Percentiles rank a stretch among this genome's conserved stretches.
These are phyloP conservation scores for Ophiostoma quercus DNA, from an alignment of 2,329 filamentous ascomycete genomes.

Conservation along the genomic window DNA sequence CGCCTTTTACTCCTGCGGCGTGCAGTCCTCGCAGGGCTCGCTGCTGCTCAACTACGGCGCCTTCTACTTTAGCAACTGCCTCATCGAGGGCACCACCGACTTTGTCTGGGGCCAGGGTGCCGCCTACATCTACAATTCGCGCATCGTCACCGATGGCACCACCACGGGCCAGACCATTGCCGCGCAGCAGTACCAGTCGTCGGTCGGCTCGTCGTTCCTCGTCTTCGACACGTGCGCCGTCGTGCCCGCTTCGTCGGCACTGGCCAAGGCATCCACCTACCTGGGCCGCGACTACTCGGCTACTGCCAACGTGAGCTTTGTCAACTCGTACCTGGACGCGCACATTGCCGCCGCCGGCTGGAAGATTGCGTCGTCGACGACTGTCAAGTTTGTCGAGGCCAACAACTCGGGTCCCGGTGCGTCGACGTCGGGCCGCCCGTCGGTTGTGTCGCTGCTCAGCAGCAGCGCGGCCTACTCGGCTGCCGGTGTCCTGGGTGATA, in stretches of 20 bases:
- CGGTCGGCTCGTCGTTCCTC: conserved; percentile 29
- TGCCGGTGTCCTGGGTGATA: conserved; percentile 26
- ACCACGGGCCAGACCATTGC: conserved; percentile 33
- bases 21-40: conserved; percentile 33
- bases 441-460: conserved; percentile 30
- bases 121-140: conserved; percentile 34
- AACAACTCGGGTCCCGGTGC: conserved; percentile 52
- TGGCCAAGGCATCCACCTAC: conserved; percentile 41
- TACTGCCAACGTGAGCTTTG: conserved; percentile 41
- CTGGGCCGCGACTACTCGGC: conserved; percentile 46
- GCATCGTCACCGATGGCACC: conserved; percentile 35
- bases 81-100: conserved; percentile 34
- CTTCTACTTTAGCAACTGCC: conserved; percentile 35
- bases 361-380: conserved; percentile 37
- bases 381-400: conserved; percentile 47
- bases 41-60: conserved; percentile 31
- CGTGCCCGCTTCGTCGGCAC: conserved; percentile 43
- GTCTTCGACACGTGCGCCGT: conserved; percentile 39
- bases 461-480: conserved; percentile 37
- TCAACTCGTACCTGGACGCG: conserved; percentile 45
- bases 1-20: conserved; percentile 30
- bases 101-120: conserved; percentile 23
- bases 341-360: conserved; percentile 58
- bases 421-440: conserved; percentile 29
- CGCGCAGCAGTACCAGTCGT: conserved; percentile 33